A percentile compares a stretch with the other conserved stretches of the same genome.
Evolutionary conservation across 2,329 filamentous ascomycete genomes (phyloP).

Genomic region (Sarocladiaceae sp.): DNA sequence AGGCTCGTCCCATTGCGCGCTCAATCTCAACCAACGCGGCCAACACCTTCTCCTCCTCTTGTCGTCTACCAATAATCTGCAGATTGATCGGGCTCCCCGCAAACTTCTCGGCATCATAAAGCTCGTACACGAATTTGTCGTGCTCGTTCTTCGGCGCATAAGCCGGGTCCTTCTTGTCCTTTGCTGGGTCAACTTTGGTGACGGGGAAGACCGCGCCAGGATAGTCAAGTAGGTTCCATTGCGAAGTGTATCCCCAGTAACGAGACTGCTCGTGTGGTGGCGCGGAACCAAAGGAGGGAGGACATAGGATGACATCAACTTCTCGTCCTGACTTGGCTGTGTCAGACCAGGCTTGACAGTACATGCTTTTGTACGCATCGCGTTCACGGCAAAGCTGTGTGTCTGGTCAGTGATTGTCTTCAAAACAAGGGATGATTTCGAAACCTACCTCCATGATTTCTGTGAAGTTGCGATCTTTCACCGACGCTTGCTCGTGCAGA

Average conservation of each 20-base stretch:
- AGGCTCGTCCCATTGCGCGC: constrained; percentile 10
- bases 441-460: constrained; percentile 31
- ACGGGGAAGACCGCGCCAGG: constrained; percentile 57
- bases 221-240: constrained; percentile 67
- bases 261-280: constrained; percentile 33
- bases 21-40: constrained; percentile 12
- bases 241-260: constrained; percentile 60
- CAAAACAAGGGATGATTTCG: neutral
- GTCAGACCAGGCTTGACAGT: constrained; percentile 31
- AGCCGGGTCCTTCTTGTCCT: constrained; percentile 17
- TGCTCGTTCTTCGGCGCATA: constrained; percentile 22
- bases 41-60: constrained; percentile 22
- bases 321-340: constrained; percentile 22
- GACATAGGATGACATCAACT: constrained; percentile 58
- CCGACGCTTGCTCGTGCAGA: constrained; percentile 43
- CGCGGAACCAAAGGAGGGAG: constrained; percentile 47
- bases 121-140: constrained; percentile 22
- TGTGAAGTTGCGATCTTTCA: constrained; percentile 31
- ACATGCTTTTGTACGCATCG: constrained; percentile 31
- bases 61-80: constrained; percentile 21
- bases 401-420: neutral
- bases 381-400: constrained; percentile 25
- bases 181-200: constrained; percentile 20
- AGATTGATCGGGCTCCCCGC: constrained; percentile 19
- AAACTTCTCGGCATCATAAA: constrained; percentile 22